Conservation (phyloP, 495 filamentous ascomycete species). For the Daldinia decipiens region DNA sequence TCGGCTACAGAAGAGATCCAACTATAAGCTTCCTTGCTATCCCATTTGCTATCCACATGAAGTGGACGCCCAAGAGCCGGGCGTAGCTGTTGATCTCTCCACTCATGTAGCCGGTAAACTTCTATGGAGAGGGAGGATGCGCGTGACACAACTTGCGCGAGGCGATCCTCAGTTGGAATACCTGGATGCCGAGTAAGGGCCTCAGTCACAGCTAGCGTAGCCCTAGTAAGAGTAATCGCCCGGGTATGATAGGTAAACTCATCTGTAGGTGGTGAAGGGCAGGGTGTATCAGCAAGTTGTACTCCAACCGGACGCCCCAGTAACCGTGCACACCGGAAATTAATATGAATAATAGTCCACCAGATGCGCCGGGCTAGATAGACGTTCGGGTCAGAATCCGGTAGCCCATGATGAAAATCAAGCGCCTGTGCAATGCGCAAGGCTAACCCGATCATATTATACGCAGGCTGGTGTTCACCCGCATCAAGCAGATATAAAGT, state of each 20-base stretch:
- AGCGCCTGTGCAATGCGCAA: conserved; percentile 48
- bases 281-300: conserved; percentile 34
- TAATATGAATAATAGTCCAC: conserved; percentile 51
- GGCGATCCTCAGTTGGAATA: conserved; percentile 9
- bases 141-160: conserved; percentile 19
- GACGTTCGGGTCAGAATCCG: conserved; percentile 14
- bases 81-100: conserved; percentile 31
- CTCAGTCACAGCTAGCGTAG: conserved; percentile 39
- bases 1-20: conserved; percentile 25
- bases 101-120: conserved; percentile 13
- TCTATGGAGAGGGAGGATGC: conserved; percentile 17
- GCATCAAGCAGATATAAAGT: conserved; percentile 22
- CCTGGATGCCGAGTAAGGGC: conserved; percentile 27
- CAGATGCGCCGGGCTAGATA: conserved; percentile 40
- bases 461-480: conserved; percentile 46
- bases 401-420: conserved; percentile 35
- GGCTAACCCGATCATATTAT: conserved; percentile 50
- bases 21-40: neutral
- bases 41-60: conserved; percentile 13
- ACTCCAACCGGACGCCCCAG: conserved; percentile 44
- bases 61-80: conserved; percentile 20
- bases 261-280: conserved; percentile 9
- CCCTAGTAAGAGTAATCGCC: conserved; percentile 42
- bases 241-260: conserved; percentile 37
- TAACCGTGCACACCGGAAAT: conserved; percentile 50